Base-by-base conservation (phyloP, 2,329 filamentous ascomycete species). In the Pseudogymnoascus sp. region DNA sequence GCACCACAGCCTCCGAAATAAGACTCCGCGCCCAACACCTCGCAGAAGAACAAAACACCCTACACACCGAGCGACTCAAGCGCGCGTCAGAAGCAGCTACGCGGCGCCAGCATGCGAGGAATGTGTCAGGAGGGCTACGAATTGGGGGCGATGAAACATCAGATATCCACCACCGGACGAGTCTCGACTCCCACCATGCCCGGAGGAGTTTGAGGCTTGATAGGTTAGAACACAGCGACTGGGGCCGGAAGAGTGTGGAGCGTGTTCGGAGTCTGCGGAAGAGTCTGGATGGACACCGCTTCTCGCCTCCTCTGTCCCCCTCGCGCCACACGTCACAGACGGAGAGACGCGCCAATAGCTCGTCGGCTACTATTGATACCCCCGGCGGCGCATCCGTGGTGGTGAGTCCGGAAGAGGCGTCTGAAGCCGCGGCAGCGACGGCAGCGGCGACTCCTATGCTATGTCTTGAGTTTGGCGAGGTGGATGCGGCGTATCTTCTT, bases 11-110 rank as follows among this genome's bases (percentile, higher is more conserved):
- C 0, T 82, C 86, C 13, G 88, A 92, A 69, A 90, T 96, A 60
- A 79, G 88, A 2, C 77, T 88, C 0, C 85, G 87, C 54, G 92
- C 92, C 0, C 79, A 84, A 51, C 84, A 86, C 65, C 79, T 96
- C 5, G 88, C 90, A 1, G 79, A 81, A 25, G 82, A 87, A 68
- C 86, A 87, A 68, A 85, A 71, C 19, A 65, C 69, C 31, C n/a
- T 64, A 1, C 70, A 54, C 31, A 57, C 39, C 14, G 39, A 31
- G 19, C 25, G 41, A 13, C 65, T 10, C 36, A 63, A 25, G 39
- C 60, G 2, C 66, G 66, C 60, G 43, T 61, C 10, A 61, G 67
- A 6, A 65, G 21, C 39, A 3, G 25, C 25, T 21, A 11, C 28
- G 6, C 66, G 69, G 5, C 68, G 68, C 57, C 54, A 68, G 11